These are phyloP conservation scores for Dactylorhiza incarnata DNA, from an alignment of 106 monocot species.

Conservation along the genomic window DNA sequence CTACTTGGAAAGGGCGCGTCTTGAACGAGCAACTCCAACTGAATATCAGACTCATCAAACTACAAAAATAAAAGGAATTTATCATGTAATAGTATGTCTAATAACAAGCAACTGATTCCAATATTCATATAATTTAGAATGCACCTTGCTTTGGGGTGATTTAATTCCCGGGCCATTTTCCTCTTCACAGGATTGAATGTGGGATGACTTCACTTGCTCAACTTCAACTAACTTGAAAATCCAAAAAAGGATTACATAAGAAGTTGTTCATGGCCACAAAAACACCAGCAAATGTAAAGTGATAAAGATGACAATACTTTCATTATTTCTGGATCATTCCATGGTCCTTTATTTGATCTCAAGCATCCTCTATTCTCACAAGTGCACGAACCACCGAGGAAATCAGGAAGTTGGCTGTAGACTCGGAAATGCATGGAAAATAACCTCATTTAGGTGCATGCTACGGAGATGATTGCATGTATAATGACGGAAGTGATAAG, in stretches of 20 bases:
- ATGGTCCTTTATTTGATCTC: constrained; percentile 74
- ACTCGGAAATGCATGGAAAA: constrained; percentile 1
- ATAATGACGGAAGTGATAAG: background rate
- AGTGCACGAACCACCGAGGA: constrained; percentile 75
- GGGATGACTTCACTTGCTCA: constrained; percentile 3
- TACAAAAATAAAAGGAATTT: constrained; percentile 6
- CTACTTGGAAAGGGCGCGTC: constrained; percentile 17
- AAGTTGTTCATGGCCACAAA: background rate
- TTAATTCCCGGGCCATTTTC: background rate
- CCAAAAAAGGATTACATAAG: background rate
- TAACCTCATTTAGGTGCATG: background rate
- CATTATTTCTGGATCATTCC: constrained; percentile 69
- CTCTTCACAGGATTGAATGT: constrained; percentile 4
- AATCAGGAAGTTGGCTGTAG: constrained; percentile 75
- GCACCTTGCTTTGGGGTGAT: constrained; percentile 7
- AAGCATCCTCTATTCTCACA: constrained; percentile 73
- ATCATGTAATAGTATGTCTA: constrained; percentile 2
- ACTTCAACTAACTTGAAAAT: constrained; percentile 16
- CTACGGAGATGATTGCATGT: background rate
- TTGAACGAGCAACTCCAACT: constrained; percentile 26
- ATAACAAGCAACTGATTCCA: background rate
- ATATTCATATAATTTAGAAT: background rate
- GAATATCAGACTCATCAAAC: constrained; percentile 9
- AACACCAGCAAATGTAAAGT: background rate
- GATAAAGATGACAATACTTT: constrained; percentile 28